Percentiles rank a stretch among this genome's conserved stretches.
phyloP scores from a whole-genome alignment of 225 moss, liverwort and hornwort species.

The Polytrichum commune region DNA sequence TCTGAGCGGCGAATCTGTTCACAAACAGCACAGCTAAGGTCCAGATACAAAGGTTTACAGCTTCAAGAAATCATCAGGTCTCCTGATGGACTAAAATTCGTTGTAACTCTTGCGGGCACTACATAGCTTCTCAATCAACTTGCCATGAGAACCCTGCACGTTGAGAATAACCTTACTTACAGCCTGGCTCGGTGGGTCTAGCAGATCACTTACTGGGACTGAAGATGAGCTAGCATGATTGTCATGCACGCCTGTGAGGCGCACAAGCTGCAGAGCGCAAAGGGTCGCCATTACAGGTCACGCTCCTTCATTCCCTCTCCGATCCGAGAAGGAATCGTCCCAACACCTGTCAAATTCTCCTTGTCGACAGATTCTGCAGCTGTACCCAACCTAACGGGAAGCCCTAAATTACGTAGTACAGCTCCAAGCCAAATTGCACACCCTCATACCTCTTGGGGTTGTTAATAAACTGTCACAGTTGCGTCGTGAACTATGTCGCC shows the following conservation, averaged over 20 bases:
- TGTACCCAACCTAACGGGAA: not conserved
- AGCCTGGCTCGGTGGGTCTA: not conserved
- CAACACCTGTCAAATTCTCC: constrained; percentile 10
- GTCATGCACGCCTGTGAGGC: constrained; percentile 29
- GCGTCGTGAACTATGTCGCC: not conserved
- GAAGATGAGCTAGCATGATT: constrained; percentile 29
- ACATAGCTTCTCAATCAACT: not conserved
- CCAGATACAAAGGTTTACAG: constrained; percentile 3
- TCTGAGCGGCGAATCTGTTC: constrained; percentile 26
- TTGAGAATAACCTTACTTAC: not conserved
- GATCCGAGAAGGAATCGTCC: constrained; percentile 18
- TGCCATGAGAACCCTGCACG: not conserved
- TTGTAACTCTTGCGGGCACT: not conserved
- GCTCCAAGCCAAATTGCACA: not conserved
- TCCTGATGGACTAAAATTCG: not conserved
- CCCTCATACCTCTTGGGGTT: not conserved
- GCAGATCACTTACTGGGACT: constrained; percentile 23
- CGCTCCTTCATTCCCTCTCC: constrained; percentile 48
- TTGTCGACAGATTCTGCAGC: not conserved
- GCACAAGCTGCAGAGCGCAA: constrained; percentile 48
- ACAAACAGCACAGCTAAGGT: constrained; percentile 4
- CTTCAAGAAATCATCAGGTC: constrained; percentile 4
- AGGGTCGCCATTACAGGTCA: constrained; percentile 52
- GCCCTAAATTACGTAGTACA: not conserved
- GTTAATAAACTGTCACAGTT: not conserved